Evolutionary conservation across 768 basidiomycete genomes (phyloP), one percentile per base, ranked within the genome.

Genomic region (Strobilomyces confusus): DNA sequence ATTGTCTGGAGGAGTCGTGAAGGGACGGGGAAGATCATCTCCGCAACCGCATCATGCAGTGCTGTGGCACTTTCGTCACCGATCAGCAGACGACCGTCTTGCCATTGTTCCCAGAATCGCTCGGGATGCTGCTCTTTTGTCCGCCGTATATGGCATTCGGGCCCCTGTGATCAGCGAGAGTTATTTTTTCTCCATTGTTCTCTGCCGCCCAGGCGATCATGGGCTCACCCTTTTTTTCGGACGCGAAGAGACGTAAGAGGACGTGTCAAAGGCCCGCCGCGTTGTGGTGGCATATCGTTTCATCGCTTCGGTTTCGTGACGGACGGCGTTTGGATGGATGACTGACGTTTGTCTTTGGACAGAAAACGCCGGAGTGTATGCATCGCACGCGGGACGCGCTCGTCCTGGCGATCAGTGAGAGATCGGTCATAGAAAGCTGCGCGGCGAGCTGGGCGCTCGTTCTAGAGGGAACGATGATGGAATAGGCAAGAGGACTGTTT

Each of bases 351-450:
- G 4, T 38, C 22, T 41, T 19, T 36, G 46, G 52, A 50, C 55
- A 81, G 82, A 66, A 56, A 25, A 62, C 77, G 38, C 71, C 76
- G 20, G 58, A 56, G 3, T 56, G 61, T 29, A 70, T 70, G 69
- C 54, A 50, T 13, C 75, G 77, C 20, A 79, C 80, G 22, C 72
- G 72, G 51, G 55, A 75, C 41, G 80, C 77, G 17, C 56, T 84
- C 32, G 67, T 71, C 8, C 56, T 82, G 47, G 74, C 75, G 41
- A 68, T 83, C 57, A 72, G 72, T 5, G 82, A 84, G 56, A 61
- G 68, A 32, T 81, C 82, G 4, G 68, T 85, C 36, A 67, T 84
- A 54, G 76, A 82, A 51, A 76, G 77, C 53, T 82, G 82, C 57
- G 65, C 69, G 44, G 69, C 73, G 40, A 58, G 65, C 29, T 84